Conservation (phyloP, 495 filamentous ascomycete genomes). For the Letharia columbiana region DNA sequence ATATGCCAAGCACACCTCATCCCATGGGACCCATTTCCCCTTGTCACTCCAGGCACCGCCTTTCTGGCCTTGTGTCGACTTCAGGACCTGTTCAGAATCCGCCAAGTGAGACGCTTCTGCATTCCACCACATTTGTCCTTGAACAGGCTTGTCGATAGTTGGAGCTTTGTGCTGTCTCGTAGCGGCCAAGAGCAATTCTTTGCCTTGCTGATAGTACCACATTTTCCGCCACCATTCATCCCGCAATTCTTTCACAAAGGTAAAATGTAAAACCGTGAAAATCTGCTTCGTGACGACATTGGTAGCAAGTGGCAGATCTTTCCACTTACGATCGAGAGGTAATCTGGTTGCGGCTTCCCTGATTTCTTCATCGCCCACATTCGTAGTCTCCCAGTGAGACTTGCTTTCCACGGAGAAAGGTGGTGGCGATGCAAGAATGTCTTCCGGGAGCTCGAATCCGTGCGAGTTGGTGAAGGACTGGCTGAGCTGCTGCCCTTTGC, state of each 20-base stretch:
- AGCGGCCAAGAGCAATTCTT: constrained; percentile 20
- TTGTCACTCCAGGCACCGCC: constrained; percentile 20
- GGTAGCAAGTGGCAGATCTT: constrained; percentile 20
- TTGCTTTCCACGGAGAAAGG: constrained; percentile 31
- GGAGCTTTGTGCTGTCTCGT: constrained; percentile 8
- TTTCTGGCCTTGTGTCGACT: constrained; percentile 9
- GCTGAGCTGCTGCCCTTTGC: constrained; percentile 6
- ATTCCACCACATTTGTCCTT: constrained; percentile 21
- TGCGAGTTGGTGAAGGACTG: constrained; percentile 27
- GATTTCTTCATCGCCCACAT: not conserved
- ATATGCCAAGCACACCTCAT: constrained; percentile 17
- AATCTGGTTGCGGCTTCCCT: constrained; percentile 28
- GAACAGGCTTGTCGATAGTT: constrained; percentile 14
- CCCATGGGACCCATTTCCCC: constrained; percentile 20
- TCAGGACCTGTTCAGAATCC: constrained; percentile 18
- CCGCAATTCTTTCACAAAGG: constrained; percentile 21
- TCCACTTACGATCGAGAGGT: constrained; percentile 20
- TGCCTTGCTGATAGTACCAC: constrained; percentile 22
- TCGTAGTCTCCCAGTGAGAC: constrained; percentile 30
- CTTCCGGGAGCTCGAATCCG: constrained; percentile 35
- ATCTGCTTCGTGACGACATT: constrained; percentile 23
- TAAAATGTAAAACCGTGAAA: constrained; percentile 24
- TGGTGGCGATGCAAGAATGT: constrained; percentile 31
- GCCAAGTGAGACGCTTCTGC: constrained; percentile 17
- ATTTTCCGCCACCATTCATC: constrained; percentile 21